Percentiles rank a stretch among this genome's conserved stretches.
phyloP scores from a whole-genome alignment of 2,329 filamentous ascomycete species.

The Emmonsiellopsis sp. region DNA sequence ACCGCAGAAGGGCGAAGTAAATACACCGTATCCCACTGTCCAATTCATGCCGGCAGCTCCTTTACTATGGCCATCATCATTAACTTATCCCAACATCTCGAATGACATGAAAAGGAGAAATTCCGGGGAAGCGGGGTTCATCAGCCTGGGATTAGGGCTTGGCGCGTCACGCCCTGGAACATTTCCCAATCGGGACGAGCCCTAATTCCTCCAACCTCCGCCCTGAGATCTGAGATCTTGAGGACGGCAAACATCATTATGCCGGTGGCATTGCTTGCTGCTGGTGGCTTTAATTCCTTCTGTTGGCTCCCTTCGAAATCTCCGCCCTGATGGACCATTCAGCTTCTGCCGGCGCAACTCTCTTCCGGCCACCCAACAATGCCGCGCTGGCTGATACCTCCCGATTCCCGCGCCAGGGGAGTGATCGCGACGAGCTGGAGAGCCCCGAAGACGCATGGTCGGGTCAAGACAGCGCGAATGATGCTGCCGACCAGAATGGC shows the following conservation, averaged over 20 bases:
- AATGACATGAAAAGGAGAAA: no score
- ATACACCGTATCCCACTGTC: no score
- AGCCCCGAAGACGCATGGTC: conserved; percentile 29
- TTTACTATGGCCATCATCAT: no score
- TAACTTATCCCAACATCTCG: no score
- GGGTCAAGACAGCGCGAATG: conserved; percentile 26
- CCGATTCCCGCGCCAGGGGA: conserved; percentile 1
- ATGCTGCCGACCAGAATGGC: conserved; percentile 21
- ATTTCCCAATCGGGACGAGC: neutral
- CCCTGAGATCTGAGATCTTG: neutral
- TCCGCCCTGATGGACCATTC: neutral
- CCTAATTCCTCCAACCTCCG: neutral
- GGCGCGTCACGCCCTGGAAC: neutral
- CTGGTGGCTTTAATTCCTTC: neutral
- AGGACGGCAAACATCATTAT: neutral
- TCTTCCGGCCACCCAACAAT: neutral
- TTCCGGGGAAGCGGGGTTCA: neutral
- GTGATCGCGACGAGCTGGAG: conserved; percentile 11
- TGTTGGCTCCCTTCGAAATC: neutral
- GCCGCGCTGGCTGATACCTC: neutral
- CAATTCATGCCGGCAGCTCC: no score
- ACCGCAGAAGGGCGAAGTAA: no score
- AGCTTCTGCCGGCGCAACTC: neutral
- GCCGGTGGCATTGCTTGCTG: neutral
- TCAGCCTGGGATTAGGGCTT: neutral